A percentile compares a stretch with the other conserved stretches of the same genome.
These are phyloP conservation scores for Danielia reshetovae DNA, from an alignment of 805 yeast species.

Conservation along the genomic window DNA sequence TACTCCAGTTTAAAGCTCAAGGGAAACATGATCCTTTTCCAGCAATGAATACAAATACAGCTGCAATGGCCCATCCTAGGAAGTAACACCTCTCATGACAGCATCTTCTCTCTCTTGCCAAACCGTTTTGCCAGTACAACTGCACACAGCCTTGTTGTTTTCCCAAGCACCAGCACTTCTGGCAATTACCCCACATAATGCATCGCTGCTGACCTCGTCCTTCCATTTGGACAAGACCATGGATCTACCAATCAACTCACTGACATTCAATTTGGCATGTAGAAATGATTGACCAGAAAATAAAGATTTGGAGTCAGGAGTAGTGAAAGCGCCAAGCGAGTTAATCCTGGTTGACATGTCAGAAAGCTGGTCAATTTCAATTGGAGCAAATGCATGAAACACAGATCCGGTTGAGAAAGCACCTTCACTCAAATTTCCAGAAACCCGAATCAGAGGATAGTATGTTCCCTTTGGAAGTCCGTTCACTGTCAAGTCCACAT, in stretches of 20 bases:
- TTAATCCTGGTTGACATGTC: constrained; percentile 24
- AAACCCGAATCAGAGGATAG: constrained; percentile 61
- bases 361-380: constrained; percentile 28
- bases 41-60: not conserved
- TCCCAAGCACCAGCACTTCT: constrained; percentile 98
- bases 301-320: constrained; percentile 7
- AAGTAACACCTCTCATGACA: constrained; percentile 48
- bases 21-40: too few species aligned
- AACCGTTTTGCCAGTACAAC: constrained; percentile 90
- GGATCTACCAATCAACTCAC: constrained; percentile 70
- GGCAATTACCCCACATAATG: constrained; percentile 84
- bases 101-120: constrained; percentile 95
- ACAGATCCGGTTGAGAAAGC: constrained; percentile 60
- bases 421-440: constrained; percentile 77
- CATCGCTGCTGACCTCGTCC: constrained; percentile 38
- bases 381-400: constrained; percentile 42
- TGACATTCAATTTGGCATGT: constrained; percentile 44
- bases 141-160: constrained; percentile 87
- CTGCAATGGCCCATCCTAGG: constrained; percentile 6
- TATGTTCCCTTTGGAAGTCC: constrained; percentile 67
- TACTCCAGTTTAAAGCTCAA: too few species aligned
- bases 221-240: constrained; percentile 43
- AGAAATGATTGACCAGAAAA: constrained; percentile 37
- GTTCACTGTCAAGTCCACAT: constrained; percentile 75
- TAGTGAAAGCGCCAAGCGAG: constrained; percentile 31